Evolutionary conservation across 345 rosid genomes (phyloP), one percentile per base, ranked within the genome.

Genomic region (Adansonia digitata): DNA sequence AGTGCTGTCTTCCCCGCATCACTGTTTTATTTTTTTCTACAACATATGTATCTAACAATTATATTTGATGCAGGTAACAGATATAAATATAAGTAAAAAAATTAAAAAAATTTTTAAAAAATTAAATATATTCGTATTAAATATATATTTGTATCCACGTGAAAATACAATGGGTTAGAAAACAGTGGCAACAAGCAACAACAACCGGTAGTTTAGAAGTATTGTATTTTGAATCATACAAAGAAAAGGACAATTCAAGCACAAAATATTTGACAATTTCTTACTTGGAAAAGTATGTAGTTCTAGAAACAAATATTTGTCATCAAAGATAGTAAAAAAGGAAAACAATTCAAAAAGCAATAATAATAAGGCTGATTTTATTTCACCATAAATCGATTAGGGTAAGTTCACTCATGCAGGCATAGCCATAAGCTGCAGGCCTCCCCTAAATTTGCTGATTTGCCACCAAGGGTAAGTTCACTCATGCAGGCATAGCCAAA

Each of bases 1-100:
- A 46, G 56, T 61, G 55, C 68, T 71, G 77, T 68, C 78, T 78
- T 74, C 80, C 86, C 82, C 81, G 68, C 78, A 70, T 68, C 79
- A 70, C 52, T 69, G 31, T 73, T 75, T 57, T n/a, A n/a, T n/a
- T n/a, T n/a, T n/a, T n/a, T n/a, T n/a, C n/a, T n/a, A n/a, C n/a
- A n/a, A n/a, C n/a, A n/a, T n/a, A n/a, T n/a, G n/a, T n/a, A n/a
- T n/a, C n/a, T n/a, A n/a, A n/a, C n/a, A n/a, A n/a, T n/a, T n/a
- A n/a, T n/a, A n/a, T n/a, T n/a, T n/a, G n/a, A n/a, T n/a, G n/a
- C n/a, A n/a, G n/a, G n/a, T n/a, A n/a, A n/a, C n/a, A n/a, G n/a
- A n/a, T n/a, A n/a, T n/a, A n/a, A n/a, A n/a, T n/a, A n/a, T n/a
- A n/a, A n/a, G n/a, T n/a, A n/a, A n/a, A n/a, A n/a, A n/a, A n/a